Percentiles rank a stretch among this genome's conserved stretches.
phyloP scores from a whole-genome alignment of 176 grass and related monocot species.

The Canna indica region DNA sequence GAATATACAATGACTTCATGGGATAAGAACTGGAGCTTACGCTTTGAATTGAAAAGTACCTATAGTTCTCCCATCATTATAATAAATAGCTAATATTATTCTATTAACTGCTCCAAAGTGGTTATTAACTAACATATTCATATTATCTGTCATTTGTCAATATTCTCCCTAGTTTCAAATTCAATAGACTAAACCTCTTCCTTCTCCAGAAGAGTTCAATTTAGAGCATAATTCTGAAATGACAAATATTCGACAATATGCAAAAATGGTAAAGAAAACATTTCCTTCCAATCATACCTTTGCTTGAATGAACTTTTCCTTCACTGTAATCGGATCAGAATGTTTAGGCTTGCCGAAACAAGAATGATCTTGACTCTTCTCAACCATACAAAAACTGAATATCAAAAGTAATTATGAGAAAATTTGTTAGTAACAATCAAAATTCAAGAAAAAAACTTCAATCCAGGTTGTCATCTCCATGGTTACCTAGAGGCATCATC shows the following conservation, averaged over 20 bases:
- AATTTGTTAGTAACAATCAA: background rate
- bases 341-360: slow-evolving; percentile 62
- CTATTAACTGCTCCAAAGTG: background rate
- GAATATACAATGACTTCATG: background rate
- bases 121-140: background rate
- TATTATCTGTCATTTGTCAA: background rate
- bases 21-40: background rate
- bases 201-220: background rate
- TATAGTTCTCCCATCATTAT: background rate
- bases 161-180: background rate
- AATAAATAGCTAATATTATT: background rate
- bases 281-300: slow-evolving; percentile 42
- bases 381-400: background rate
- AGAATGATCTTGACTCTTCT: slow-evolving; percentile 31
- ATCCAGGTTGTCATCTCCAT: background rate
- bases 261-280: background rate
- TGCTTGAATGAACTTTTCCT: slow-evolving; percentile 98
- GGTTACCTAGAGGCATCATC: slow-evolving; percentile 52
- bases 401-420: background rate
- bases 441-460: background rate
- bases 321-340: slow-evolving; percentile 71
- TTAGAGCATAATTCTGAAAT: background rate
- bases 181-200: background rate
- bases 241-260: background rate
- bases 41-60: background rate